Conservation (phyloP, 2,329 filamentous ascomycete genomes). For the Exophiala aquamarina region DNA sequence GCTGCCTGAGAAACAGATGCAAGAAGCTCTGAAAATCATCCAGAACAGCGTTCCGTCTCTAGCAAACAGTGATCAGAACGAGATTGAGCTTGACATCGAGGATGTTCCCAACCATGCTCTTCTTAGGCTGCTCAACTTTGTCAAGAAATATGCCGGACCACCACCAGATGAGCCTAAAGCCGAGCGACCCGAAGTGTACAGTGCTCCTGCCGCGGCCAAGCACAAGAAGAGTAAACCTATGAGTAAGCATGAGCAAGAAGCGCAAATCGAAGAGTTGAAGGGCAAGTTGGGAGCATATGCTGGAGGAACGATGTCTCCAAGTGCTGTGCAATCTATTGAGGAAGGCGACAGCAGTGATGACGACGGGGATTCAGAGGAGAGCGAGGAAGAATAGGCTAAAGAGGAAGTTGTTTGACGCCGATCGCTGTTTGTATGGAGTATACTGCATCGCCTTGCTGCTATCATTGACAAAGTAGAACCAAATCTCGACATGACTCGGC, state of each 20-base stretch:
- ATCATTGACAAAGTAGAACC: no score
- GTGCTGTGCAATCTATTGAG: constrained; percentile 44
- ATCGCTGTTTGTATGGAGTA: neutral
- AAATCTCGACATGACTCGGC: no score
- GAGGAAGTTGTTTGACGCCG: no score
- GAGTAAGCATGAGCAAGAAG: constrained; percentile 52
- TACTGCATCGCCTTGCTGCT: no score
- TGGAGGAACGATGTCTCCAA: constrained; percentile 41
- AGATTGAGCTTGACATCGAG: constrained; percentile 51
- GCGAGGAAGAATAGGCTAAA: constrained; percentile 46
- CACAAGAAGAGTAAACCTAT: constrained; percentile 54
- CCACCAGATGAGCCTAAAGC: constrained; percentile 44
- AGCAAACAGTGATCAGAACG: constrained; percentile 51
- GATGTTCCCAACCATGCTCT: constrained; percentile 49
- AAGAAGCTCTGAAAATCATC: constrained; percentile 83
- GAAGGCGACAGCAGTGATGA: constrained; percentile 48
- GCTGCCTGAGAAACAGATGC: constrained; percentile 74
- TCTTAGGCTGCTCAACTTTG: constrained; percentile 45
- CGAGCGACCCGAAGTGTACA: constrained; percentile 23
- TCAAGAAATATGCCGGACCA: constrained; percentile 47
- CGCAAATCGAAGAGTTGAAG: constrained; percentile 49
- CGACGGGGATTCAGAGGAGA: constrained; percentile 50
- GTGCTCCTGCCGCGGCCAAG: constrained; percentile 39
- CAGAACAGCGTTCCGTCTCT: constrained; percentile 77
- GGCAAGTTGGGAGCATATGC: constrained; percentile 45